These are phyloP conservation scores for Leptographium procerum DNA, from an alignment of 2,329 filamentous ascomycete species.

Conservation along the genomic window DNA sequence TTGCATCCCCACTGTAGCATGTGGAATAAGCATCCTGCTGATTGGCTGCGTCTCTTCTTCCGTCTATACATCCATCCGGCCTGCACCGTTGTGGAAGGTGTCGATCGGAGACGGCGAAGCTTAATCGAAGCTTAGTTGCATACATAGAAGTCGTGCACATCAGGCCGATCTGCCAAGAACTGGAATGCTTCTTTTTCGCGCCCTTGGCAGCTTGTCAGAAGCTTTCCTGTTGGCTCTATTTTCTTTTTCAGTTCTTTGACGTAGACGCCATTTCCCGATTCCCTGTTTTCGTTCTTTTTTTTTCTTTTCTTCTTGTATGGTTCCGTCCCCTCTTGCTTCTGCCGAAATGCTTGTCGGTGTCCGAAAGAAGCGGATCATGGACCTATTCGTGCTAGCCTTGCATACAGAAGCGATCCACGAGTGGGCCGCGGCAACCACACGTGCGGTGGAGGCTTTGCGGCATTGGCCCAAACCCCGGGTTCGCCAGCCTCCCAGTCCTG, in stretches of 20 bases:
- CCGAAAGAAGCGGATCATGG: neutral
- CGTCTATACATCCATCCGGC: neutral
- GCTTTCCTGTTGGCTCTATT: neutral
- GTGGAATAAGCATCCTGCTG: conserved; percentile 4
- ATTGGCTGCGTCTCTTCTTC: neutral
- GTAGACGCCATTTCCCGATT: neutral
- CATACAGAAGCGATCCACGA: neutral
- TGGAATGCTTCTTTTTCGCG: no score
- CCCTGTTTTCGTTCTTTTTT: no score
- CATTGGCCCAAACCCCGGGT: neutral
- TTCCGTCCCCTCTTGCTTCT: neutral
- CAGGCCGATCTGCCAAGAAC: neutral
- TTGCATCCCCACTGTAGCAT: neutral
- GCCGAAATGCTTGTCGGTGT: neutral
- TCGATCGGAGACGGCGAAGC: neutral
- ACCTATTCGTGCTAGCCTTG: neutral
- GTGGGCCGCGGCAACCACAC: neutral
- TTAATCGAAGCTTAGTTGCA: neutral
- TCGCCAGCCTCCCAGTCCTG: neutral
- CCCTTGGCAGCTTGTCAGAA: no score
- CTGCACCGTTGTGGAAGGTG: no score
- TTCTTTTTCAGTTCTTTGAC: neutral
- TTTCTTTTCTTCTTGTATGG: neutral
- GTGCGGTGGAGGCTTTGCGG: neutral
- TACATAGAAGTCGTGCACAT: no score